Percentiles rank a stretch among this genome's conserved stretches.
Conservation (phyloP, 1,284 basidiomycete species). For the Phlebopus sp. region DNA sequence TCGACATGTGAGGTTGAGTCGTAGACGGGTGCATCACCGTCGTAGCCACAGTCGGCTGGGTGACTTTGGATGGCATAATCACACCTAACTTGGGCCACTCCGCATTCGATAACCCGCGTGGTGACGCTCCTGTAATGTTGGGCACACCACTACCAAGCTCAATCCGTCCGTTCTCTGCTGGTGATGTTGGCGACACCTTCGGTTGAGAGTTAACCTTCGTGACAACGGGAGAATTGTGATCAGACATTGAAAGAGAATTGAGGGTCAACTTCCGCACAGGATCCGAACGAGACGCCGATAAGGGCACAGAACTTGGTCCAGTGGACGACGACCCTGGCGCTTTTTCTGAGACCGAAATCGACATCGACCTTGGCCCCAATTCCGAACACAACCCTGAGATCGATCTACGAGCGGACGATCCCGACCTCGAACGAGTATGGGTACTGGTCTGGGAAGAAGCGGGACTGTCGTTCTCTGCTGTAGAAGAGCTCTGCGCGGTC, state of each 20-base stretch:
- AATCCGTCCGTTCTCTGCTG: slow-evolving; percentile 1
- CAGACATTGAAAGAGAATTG: too few species aligned
- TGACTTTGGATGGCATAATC: slow-evolving; percentile 1
- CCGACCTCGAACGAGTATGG: too few species aligned
- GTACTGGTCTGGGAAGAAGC: too few species aligned
- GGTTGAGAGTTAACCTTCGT: slow-evolving; percentile 11
- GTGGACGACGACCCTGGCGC: too few species aligned
- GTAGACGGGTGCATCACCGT: slow-evolving; percentile 7
- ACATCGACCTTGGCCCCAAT: too few species aligned
- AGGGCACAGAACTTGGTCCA: too few species aligned
- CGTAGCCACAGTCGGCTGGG: not conserved
- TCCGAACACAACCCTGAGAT: too few species aligned
- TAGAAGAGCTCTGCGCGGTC: not conserved
- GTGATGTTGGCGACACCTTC: not conserved
- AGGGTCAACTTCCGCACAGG: too few species aligned
- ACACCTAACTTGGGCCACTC: slow-evolving; percentile 10
- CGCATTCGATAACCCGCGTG: not conserved
- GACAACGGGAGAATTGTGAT: slow-evolving; percentile 1
- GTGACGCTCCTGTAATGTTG: not conserved
- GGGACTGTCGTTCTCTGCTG: too few species aligned
- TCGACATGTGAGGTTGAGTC: not conserved
- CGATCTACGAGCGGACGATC: too few species aligned
- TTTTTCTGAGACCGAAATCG: too few species aligned
- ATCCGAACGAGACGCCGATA: too few species aligned
- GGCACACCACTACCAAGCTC: not conserved